Evolutionary conservation across 768 basidiomycete species (phyloP).

Genomic region (Holtermannia corniformis): DNA sequence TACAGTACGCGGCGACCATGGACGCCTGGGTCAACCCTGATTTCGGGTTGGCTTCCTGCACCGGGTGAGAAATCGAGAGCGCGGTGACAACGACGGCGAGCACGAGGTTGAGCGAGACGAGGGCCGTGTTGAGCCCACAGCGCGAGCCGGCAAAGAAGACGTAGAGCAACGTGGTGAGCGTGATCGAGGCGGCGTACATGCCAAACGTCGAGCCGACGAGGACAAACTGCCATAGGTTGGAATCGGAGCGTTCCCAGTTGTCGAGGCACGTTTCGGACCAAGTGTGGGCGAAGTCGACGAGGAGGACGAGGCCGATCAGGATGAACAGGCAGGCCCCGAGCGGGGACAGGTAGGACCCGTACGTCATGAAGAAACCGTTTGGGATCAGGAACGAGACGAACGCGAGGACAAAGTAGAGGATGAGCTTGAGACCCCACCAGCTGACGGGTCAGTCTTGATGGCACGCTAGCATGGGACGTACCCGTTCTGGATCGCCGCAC

Average conservation of each 20-base stretch:
- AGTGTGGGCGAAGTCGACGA: constrained; percentile 96
- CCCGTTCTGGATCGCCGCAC: constrained; percentile 96
- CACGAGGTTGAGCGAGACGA: constrained; percentile 88
- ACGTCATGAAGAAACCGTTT: constrained; percentile 95
- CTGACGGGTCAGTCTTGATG: constrained; percentile 44
- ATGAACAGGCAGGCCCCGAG: constrained; percentile 93
- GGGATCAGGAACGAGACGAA: constrained; percentile 86
- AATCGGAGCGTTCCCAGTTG: constrained; percentile 81
- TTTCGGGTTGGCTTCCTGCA: constrained; percentile 87
- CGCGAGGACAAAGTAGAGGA: constrained; percentile 76
- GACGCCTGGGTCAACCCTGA: constrained; percentile 90
- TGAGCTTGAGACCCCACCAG: constrained; percentile 97
- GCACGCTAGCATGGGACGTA: constrained; percentile 40
- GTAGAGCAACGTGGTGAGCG: constrained; percentile 79
- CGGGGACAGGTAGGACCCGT: constrained; percentile 81
- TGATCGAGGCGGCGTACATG: constrained; percentile 74
- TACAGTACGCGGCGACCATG: constrained; percentile 97
- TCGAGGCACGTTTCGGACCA: constrained; percentile 97
- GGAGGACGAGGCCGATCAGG: constrained; percentile 87
- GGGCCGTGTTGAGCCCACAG: constrained; percentile 89
- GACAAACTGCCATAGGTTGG: constrained; percentile 91
- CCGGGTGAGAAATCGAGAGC: constrained; percentile 67
- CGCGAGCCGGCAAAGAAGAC: constrained; percentile 79
- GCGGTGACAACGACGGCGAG: constrained; percentile 70
- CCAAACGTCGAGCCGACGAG: constrained; percentile 84